phyloP scores from a whole-genome alignment of 169 alveolate genomes.

The Plasmodium adleri region DNA sequence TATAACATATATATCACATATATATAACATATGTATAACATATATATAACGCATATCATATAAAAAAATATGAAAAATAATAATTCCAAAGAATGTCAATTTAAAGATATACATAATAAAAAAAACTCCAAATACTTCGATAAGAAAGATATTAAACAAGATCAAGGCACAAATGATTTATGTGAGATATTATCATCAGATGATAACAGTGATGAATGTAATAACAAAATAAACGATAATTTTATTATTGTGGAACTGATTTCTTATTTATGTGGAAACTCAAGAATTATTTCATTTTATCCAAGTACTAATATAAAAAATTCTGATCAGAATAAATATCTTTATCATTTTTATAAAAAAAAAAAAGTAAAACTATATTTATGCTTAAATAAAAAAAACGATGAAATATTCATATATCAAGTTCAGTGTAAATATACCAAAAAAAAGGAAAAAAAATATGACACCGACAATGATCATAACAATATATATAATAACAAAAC shows the following conservation, averaged over 20 bases:
- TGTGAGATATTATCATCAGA: conserved; percentile 73
- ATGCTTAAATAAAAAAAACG: conserved; percentile 43
- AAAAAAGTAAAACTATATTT: conserved; percentile 50
- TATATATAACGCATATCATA: too few species aligned
- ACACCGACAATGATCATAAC: neutral
- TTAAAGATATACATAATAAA: conserved; percentile 1
- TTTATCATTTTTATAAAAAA: conserved; percentile 64
- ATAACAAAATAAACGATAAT: conserved; percentile 28
- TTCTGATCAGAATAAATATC: conserved; percentile 60
- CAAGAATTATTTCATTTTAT: conserved; percentile 52
- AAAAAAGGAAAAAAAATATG: neutral
- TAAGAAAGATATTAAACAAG: neutral
- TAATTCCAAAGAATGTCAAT: neutral
- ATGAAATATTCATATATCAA: conserved; percentile 61
- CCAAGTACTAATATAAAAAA: conserved; percentile 52
- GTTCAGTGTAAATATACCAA: conserved; percentile 35
- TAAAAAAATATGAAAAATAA: conserved; percentile 1
- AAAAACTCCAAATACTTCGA: neutral
- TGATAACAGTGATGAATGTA: conserved; percentile 21
- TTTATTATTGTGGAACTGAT: conserved; percentile 69
- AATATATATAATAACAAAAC: neutral
- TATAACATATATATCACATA: too few species aligned
- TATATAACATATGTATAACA: too few species aligned
- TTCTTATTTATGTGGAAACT: conserved; percentile 67
- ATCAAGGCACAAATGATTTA: neutral